Base-by-base conservation (phyloP, 352 stramenopile species). In the Pythium volutum region DNA sequence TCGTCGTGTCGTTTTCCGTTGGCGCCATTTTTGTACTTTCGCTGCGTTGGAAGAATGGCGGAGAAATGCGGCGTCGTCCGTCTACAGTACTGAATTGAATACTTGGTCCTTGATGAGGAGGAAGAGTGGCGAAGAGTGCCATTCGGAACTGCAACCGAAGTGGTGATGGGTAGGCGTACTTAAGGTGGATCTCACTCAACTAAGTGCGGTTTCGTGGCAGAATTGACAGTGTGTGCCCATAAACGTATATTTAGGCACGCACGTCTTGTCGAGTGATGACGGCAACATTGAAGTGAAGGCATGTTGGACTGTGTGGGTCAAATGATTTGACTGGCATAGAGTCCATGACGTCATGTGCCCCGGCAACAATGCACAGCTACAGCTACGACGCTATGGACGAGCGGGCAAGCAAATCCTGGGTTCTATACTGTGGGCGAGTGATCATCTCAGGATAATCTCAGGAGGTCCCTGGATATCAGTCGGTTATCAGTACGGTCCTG, bases 211-310 rank as follows among this genome's bases (percentile, higher is more conserved):
- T 55, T 42, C 34, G 45, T 27, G 10, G 0, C 4, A 6, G 6
- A 7, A 42, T 38, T 34, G 57, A 41, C 57, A 53, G 15, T 38
- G 29, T 4, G 57, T 55, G 48, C 43, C 1, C 12, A 53, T 23
- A 31, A 23, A 47, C 18, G 36, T 31, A 8, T 0, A 2, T 4
- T n/a, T 16, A 16, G 34, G 15, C 26, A 48, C 4, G 14, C 56
- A 64, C 56, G 4, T 64, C 22, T 51, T 49, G 56, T 33, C 56
- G 18, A 41, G 16, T n/a, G 4, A 22, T 18, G 12, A 20, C 20
- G 33, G 23, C 52, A 11, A 54, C 45, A 31, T 63, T 63, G 55
- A 63, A 63, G 55, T 57, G 51, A 12, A 20, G 50, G 42, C 25
- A 36, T 36, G 10, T 36, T 36, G n/a, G n/a, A n/a, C n/a, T n/a